Evolutionary conservation across 1,284 basidiomycete species (phyloP).

Genomic region (Melampsora allii-populina): DNA sequence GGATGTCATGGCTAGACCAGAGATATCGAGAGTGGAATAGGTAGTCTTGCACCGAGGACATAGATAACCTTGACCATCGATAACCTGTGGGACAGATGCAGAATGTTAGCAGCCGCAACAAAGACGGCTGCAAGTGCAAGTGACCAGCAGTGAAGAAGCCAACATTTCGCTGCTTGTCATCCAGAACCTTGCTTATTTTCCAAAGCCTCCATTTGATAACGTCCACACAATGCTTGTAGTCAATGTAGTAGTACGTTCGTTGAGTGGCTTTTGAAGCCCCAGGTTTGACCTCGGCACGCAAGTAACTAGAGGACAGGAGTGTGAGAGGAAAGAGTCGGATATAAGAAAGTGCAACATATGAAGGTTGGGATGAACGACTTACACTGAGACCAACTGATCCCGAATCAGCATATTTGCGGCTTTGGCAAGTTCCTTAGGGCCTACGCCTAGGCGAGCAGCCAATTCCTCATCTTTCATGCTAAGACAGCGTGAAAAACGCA

Average conservation of each 20-base stretch:
- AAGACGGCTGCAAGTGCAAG: conserved; percentile 5
- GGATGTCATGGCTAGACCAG: conserved; percentile 65
- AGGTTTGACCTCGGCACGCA: conserved; percentile 38
- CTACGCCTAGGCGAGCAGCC: conserved; percentile 77
- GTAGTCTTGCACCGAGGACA: conserved; percentile 83
- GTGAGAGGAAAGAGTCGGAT: not conserved
- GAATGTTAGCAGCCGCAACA: not conserved
- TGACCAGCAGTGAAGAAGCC: conserved; percentile 1
- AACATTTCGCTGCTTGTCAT: conserved; percentile 72
- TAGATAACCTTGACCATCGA: conserved; percentile 92
- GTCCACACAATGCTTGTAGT: conserved; percentile 92
- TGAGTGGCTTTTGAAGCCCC: conserved; percentile 49
- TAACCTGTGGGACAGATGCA: conserved; percentile 57
- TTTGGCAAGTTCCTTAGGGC: conserved; percentile 90
- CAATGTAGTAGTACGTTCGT: conserved; percentile 91
- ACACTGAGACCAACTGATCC: conserved; percentile 62
- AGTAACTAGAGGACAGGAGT: conserved; percentile 8
- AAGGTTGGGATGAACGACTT: conserved; percentile 1
- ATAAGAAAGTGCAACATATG: not conserved
- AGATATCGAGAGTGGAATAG: conserved; percentile 81
- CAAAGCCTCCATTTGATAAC: conserved; percentile 96
- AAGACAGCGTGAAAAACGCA: conserved; percentile 11
- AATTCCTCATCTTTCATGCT: conserved; percentile 69
- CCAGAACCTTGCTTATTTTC: conserved; percentile 87
- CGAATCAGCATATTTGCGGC: conserved; percentile 79